phyloP scores from a whole-genome alignment of 768 basidiomycete genomes.

The Xerocomellus intermedius region DNA sequence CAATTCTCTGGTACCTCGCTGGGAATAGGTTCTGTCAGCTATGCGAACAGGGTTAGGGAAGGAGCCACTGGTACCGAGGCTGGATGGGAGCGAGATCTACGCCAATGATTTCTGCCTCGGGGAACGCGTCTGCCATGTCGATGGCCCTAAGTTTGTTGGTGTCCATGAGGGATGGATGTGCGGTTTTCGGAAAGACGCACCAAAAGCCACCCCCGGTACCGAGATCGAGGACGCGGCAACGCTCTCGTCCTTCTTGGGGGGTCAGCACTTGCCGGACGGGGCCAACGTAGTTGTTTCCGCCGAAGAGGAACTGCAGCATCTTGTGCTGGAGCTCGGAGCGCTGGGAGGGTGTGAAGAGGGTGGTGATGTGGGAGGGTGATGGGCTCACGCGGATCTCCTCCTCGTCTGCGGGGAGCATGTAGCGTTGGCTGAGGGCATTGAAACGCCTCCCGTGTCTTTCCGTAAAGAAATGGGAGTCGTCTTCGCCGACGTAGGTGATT shows the following conservation, averaged over 20 bases:
- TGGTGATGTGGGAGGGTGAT: background rate
- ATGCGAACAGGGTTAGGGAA: constrained; percentile 1
- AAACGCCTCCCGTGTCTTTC: constrained; percentile 50
- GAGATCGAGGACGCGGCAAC: constrained; percentile 55
- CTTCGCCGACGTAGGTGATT: constrained; percentile 38
- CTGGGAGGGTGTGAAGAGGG: constrained; percentile 33
- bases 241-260: constrained; percentile 32
- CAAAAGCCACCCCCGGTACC: constrained; percentile 67
- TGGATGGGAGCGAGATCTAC: constrained; percentile 73
- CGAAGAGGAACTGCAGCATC: constrained; percentile 64
- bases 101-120: constrained; percentile 61
- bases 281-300: constrained; percentile 63
- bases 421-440: constrained; percentile 53
- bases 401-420: constrained; percentile 64
- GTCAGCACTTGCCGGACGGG: constrained; percentile 57
- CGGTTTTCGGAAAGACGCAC: constrained; percentile 33
- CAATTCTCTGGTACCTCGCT: constrained; percentile 69
- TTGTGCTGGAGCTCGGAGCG: constrained; percentile 63
- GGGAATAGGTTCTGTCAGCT: constrained; percentile 18
- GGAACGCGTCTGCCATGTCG: constrained; percentile 73
- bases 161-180: background rate
- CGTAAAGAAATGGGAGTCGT: constrained; percentile 55
- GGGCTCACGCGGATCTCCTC: constrained; percentile 59
- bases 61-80: constrained; percentile 48
- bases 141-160: constrained; percentile 50